Conservation (phyloP, 495 filamentous ascomycete species). For the Pseudotulostoma volvatum region DNA sequence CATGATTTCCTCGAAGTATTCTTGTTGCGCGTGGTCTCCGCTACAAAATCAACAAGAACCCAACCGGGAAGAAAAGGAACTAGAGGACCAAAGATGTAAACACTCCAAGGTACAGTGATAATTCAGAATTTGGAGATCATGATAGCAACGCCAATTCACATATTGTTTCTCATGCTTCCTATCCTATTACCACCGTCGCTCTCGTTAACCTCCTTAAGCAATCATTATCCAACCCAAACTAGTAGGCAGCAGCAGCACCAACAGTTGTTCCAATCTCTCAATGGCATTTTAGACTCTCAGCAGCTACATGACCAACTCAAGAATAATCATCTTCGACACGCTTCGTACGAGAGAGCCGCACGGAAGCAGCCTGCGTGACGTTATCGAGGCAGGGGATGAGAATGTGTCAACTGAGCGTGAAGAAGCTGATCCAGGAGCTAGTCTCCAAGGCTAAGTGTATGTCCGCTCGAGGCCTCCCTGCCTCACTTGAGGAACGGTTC, state of each 20-base stretch:
- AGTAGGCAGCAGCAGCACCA: conserved; percentile 30
- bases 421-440: conserved; percentile 51
- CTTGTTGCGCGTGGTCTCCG: conserved; percentile 16
- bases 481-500: conserved; percentile 75
- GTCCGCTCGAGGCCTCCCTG: conserved; percentile 45
- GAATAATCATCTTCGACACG: conserved; percentile 43
- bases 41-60: no score
- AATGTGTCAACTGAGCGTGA: conserved; percentile 60
- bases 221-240: no score
- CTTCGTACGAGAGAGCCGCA: conserved; percentile 39
- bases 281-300: conserved; percentile 64
- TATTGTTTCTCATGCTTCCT: conserved; percentile 70
- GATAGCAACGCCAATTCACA: conserved; percentile 70
- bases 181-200: conserved; percentile 36
- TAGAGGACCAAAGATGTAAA: no score
- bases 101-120: no score
- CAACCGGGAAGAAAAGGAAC: no score
- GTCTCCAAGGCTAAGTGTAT: conserved; percentile 57
- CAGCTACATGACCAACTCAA: conserved; percentile 31
- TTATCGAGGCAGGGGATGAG: conserved; percentile 66
- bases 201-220: conserved; percentile 5
- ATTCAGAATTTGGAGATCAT: conserved; percentile 52
- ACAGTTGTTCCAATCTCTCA: conserved; percentile 54
- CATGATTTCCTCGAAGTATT: conserved; percentile 20
- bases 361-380: conserved; percentile 55